These are phyloP conservation scores for Diatrype stigma DNA, from an alignment of 2,329 filamentous ascomycete species.

Conservation along the genomic window DNA sequence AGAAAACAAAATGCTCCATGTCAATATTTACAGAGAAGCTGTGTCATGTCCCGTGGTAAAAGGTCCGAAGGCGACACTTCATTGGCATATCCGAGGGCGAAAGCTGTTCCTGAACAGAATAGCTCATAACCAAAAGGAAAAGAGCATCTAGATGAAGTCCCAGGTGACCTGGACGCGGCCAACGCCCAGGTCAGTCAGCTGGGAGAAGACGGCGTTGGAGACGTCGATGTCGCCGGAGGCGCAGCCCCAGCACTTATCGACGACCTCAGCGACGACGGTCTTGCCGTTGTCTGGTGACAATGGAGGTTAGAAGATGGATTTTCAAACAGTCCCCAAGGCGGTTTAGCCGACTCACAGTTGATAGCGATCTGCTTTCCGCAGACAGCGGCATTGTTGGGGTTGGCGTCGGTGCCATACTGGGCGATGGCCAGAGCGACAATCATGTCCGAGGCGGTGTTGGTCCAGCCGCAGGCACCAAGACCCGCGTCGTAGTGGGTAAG, in stretches of 20 bases:
- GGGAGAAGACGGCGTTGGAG: conserved; percentile 24
- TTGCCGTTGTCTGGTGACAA: conserved; percentile 11
- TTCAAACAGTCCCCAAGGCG: not conserved
- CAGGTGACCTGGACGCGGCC: conserved; percentile 23
- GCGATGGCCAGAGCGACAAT: conserved; percentile 23
- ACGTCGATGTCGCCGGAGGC: conserved; percentile 24
- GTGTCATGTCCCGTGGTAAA: not conserved
- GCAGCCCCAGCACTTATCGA: conserved; percentile 28
- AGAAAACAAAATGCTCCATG: not conserved
- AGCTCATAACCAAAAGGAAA: too few species aligned
- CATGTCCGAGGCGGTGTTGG: conserved; percentile 16
- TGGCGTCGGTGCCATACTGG: conserved; percentile 17
- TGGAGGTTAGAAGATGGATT: not conserved
- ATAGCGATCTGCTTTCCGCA: conserved; percentile 28
- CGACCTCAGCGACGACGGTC: conserved; percentile 21
- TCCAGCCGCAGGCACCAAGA: conserved; percentile 23
- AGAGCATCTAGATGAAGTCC: conserved; percentile 12
- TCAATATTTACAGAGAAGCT: not conserved
- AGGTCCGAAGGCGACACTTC: too few species aligned
- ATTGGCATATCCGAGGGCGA: too few species aligned
- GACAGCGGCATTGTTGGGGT: conserved; percentile 15
- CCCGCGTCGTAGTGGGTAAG: conserved; percentile 25
- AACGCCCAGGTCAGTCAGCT: conserved; percentile 16
- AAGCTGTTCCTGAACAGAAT: too few species aligned
- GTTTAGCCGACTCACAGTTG: conserved; percentile 1